Evolutionary conservation across 2,329 filamentous ascomycete genomes (phyloP).

Genomic region (Polychaeton citri): DNA sequence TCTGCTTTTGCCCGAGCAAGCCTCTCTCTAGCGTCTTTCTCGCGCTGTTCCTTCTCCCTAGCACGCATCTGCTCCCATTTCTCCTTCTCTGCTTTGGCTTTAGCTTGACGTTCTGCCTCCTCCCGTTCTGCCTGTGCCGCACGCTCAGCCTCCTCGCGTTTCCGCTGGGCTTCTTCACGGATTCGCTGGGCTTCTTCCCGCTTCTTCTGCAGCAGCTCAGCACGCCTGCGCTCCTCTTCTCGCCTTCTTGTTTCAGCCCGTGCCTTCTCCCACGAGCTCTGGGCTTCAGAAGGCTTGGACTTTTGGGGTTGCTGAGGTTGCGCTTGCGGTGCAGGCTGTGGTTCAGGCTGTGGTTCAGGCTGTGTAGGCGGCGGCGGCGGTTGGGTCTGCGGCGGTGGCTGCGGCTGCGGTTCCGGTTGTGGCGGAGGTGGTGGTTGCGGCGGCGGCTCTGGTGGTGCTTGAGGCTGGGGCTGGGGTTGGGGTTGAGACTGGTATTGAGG

Average conservation of each 20-base stretch:
- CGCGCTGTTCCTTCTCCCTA: conserved; percentile 34
- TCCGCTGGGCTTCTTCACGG: conserved; percentile 44
- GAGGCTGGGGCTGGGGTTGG: neutral
- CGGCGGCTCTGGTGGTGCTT: conserved; percentile 4
- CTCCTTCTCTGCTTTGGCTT: conserved; percentile 35
- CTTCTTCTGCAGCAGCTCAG: conserved; percentile 42
- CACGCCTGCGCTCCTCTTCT: conserved; percentile 44
- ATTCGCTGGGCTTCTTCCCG: conserved; percentile 45
- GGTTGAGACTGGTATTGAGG: too few species aligned
- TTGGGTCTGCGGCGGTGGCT: conserved; percentile 8
- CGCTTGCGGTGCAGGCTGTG: conserved; percentile 10
- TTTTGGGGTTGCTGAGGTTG: conserved; percentile 11
- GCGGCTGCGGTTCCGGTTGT: conserved; percentile 5
- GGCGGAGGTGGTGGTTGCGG: conserved; percentile 5
- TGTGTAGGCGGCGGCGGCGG: conserved; percentile 8
- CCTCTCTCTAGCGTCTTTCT: conserved; percentile 34
- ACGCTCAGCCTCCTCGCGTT: conserved; percentile 42
- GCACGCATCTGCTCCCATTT: conserved; percentile 38
- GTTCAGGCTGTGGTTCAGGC: conserved; percentile 7
- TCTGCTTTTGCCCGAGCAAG: conserved; percentile 27
- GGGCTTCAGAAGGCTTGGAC: conserved; percentile 8
- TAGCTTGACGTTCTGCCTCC: conserved; percentile 32
- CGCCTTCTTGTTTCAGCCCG: conserved; percentile 50
- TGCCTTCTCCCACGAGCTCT: conserved; percentile 49
- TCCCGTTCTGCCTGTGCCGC: conserved; percentile 31